Evolutionary conservation across 2,329 filamentous ascomycete species (phyloP).

Genomic region (Thelonectria discophora): DNA sequence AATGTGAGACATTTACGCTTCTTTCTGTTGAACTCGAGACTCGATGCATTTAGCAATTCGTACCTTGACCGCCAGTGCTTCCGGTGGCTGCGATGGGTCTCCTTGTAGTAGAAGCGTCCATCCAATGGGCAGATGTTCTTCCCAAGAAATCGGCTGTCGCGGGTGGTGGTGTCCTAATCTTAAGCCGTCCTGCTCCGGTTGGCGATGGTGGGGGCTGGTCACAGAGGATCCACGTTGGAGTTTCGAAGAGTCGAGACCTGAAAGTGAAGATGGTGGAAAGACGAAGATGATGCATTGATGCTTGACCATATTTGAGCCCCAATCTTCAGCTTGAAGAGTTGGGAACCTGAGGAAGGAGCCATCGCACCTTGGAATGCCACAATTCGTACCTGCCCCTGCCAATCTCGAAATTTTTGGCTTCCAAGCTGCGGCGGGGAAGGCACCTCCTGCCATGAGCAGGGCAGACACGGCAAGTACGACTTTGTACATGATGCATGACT

Average conservation of each 20-base stretch:
- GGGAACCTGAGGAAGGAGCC: no score
- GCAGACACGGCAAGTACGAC: neutral
- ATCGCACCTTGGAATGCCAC: no score
- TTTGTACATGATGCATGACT: neutral
- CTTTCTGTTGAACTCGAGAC: neutral
- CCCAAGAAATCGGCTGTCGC: neutral
- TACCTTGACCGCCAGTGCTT: neutral
- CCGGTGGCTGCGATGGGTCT: neutral
- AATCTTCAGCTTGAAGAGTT: no score
- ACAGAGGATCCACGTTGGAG: neutral
- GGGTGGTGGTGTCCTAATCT: neutral
- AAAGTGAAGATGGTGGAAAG: no score
- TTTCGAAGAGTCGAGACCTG: no score
- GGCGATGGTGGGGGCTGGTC: neutral
- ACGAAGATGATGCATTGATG: no score
- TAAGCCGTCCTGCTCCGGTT: neutral
- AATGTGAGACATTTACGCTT: neutral
- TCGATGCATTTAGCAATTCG: neutral
- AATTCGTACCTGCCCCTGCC: no score
- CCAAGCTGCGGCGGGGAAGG: neutral
- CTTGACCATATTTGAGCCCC: no score
- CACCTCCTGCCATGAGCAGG: neutral
- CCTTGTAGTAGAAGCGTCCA: neutral
- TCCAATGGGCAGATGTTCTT: neutral
- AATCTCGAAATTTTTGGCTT: no score